Conservation (phyloP, 495 filamentous ascomycete genomes). For the Ascodesmis nigricans region DNA sequence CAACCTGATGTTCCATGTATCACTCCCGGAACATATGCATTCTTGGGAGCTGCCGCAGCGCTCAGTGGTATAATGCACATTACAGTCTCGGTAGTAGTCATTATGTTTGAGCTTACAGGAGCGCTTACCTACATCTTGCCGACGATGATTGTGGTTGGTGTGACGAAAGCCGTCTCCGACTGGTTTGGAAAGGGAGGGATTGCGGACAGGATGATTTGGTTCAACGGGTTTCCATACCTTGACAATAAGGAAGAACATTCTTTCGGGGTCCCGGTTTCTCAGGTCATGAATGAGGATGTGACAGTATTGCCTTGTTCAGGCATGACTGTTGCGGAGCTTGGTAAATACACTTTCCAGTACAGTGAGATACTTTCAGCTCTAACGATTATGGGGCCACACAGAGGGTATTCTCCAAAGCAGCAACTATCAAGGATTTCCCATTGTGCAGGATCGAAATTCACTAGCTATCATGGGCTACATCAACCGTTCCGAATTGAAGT, state of each 20-base stretch:
- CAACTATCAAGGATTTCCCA: conserved; percentile 85
- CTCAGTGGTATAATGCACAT: conserved; percentile 98
- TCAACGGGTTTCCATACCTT: conserved; percentile 91
- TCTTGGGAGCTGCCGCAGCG: conserved; percentile 79
- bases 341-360: conserved; percentile 4
- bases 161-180: conserved; percentile 85
- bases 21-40: conserved; percentile 88
- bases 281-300: conserved; percentile 71
- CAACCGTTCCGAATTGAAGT: conserved; percentile 77
- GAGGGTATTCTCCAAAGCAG: conserved; percentile 54
- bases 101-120: conserved; percentile 96
- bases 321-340: conserved; percentile 47
- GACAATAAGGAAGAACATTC: conserved; percentile 98
- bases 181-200: conserved; percentile 79
- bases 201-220: conserved; percentile 97
- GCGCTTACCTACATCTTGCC: conserved; percentile 87
- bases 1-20: conserved; percentile 88
- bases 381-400: not conserved
- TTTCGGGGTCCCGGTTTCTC: conserved; percentile 84
- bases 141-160: conserved; percentile 95
- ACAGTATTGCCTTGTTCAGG: conserved; percentile 51
- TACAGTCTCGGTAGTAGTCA: conserved; percentile 86
- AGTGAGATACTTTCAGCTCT: not conserved
- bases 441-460: conserved; percentile 51
- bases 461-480: conserved; percentile 77